These are phyloP conservation scores for Acanthamoeba castellanii DNA, from an alignment of 208 protist species.

Conservation along the genomic window DNA sequence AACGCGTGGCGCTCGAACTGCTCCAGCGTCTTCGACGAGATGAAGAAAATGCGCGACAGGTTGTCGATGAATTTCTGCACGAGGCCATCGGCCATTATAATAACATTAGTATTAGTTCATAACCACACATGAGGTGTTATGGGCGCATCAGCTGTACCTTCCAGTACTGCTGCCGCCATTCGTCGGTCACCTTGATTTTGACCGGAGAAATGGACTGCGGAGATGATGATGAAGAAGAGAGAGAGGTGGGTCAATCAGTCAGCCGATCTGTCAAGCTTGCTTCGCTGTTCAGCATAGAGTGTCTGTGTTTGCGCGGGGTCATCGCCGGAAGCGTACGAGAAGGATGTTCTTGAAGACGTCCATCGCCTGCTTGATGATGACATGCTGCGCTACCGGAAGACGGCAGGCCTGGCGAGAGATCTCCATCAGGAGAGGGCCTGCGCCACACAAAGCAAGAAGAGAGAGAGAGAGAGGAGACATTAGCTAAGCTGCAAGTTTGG, in stretches of 20 bases:
- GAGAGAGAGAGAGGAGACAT: background rate
- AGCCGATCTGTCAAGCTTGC: background rate
- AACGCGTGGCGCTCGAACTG: slow-evolving; percentile 52
- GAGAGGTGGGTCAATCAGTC: background rate
- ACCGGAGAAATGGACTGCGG: slow-evolving; percentile 5
- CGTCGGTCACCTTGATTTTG: slow-evolving; percentile 55
- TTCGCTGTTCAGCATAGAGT: no score
- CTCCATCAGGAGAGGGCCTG: slow-evolving; percentile 61
- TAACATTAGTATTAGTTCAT: background rate
- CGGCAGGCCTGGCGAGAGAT: slow-evolving; percentile 65
- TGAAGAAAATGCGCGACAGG: slow-evolving; percentile 57
- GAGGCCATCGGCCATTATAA: background rate
- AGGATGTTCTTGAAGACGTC: slow-evolving; percentile 59
- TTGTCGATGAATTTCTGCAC: slow-evolving; percentile 67
- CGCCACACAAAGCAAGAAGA: background rate
- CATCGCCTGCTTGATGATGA: slow-evolving; percentile 64
- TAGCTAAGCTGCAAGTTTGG: background rate
- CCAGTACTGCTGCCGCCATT: slow-evolving; percentile 69
- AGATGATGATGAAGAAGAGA: no score
- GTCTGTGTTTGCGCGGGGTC: background rate
- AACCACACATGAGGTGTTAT: background rate
- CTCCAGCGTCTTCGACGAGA: slow-evolving; percentile 35
- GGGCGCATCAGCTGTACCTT: background rate
- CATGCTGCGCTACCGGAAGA: slow-evolving; percentile 26
- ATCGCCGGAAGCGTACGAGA: slow-evolving; percentile 14